Evolutionary conservation across 805 yeast genomes (phyloP).

Genomic region (Nadsonia fulvescens): DNA sequence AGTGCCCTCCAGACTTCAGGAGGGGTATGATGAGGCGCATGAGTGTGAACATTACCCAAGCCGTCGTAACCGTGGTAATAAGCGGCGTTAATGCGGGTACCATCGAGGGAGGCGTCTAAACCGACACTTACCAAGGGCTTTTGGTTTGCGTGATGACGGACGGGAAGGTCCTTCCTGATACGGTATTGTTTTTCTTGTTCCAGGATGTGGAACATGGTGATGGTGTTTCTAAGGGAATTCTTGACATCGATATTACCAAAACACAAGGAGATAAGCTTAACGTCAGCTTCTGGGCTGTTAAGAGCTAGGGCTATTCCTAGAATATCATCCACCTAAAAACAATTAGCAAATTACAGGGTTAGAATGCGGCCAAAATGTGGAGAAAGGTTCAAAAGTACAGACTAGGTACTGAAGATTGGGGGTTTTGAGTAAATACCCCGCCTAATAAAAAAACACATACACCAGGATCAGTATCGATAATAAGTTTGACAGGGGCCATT

Average conservation of each 20-base stretch:
- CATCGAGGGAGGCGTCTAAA: slow-evolving; percentile 14
- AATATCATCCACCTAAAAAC: slow-evolving; percentile 20
- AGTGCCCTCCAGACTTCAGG: slow-evolving; percentile 14
- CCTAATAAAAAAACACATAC: slow-evolving; percentile 9
- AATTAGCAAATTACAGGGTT: not conserved
- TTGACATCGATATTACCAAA: slow-evolving; percentile 22
- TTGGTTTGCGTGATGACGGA: slow-evolving; percentile 12
- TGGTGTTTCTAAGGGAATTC: slow-evolving; percentile 19
- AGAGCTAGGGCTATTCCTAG: slow-evolving; percentile 23
- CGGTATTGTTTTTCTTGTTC: slow-evolving; percentile 17
- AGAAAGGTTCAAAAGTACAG: not conserved
- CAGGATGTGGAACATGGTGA: slow-evolving; percentile 20
- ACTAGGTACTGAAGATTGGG: not conserved
- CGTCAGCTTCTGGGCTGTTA: slow-evolving; percentile 14
- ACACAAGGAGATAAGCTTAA: slow-evolving; percentile 19
- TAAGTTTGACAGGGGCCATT: slow-evolving; percentile 12
- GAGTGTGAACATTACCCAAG: slow-evolving; percentile 22
- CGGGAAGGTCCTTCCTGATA: slow-evolving; percentile 8
- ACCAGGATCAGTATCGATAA: slow-evolving; percentile 26
- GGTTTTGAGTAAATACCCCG: too few relatives aligned
- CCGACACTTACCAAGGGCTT: slow-evolving; percentile 21
- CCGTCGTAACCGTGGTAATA: slow-evolving; percentile 26
- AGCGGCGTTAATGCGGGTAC: slow-evolving; percentile 19
- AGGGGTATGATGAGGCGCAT: slow-evolving; percentile 19
- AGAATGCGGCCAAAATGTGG: not conserved